A percentile compares a stretch with the other conserved stretches of the same genome.
Conservation (phyloP, 805 yeast species). For the Starmerella bacillaris region DNA sequence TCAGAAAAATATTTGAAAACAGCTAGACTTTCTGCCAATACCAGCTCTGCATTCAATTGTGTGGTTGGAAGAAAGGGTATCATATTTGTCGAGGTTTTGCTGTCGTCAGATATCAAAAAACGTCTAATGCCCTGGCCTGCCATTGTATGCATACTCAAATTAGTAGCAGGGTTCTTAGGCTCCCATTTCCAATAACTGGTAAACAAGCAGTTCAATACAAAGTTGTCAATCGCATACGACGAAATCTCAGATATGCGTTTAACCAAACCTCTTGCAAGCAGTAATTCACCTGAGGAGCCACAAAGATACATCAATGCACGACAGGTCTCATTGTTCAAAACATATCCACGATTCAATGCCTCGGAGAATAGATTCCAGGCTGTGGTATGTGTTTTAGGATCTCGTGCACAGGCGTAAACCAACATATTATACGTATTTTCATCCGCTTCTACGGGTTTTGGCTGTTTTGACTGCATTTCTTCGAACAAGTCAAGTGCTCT, state of each 20-base stretch:
- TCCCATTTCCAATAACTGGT: slow-evolving; percentile 20
- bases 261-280: slow-evolving; percentile 43
- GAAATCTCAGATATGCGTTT: slow-evolving; percentile 18
- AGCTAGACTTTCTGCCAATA: slow-evolving; percentile 63
- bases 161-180: too few species aligned
- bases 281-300: slow-evolving; percentile 63
- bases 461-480: slow-evolving; percentile 36
- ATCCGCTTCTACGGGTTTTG: slow-evolving; percentile 26
- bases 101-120: neutral
- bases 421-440: slow-evolving; percentile 35
- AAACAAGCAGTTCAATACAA: slow-evolving; percentile 20
- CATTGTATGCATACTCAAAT: too few species aligned
- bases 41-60: slow-evolving; percentile 26
- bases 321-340: slow-evolving; percentile 29
- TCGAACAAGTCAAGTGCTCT: slow-evolving; percentile 57
- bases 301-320: slow-evolving; percentile 59
- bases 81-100: slow-evolving; percentile 6
- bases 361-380: slow-evolving; percentile 72
- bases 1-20: slow-evolving; percentile 41
- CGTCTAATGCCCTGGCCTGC: neutral
- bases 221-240: slow-evolving; percentile 19
- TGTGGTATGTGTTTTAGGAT: slow-evolving; percentile 29
- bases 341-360: slow-evolving; percentile 29
- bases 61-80: slow-evolving; percentile 60
- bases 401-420: slow-evolving; percentile 49